These are phyloP conservation scores for Scedosporium aurantiacum DNA, from an alignment of 2,329 filamentous ascomycete genomes.

Conservation along the genomic window DNA sequence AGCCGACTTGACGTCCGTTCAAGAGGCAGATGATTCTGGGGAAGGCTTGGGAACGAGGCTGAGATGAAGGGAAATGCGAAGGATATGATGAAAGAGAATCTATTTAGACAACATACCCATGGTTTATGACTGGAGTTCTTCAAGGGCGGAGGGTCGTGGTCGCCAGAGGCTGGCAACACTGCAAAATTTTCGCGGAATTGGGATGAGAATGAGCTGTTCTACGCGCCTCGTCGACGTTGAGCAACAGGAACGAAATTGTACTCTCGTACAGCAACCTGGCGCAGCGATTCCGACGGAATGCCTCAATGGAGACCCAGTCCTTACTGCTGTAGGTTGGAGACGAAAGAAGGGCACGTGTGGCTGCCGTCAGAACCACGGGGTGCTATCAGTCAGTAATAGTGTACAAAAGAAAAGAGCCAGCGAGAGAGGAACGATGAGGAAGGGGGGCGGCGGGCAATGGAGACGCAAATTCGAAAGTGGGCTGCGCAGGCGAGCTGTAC, in stretches of 20 bases:
- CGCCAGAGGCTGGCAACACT: too few species aligned
- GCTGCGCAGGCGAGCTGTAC: neutral
- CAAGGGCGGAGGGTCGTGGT: too few species aligned
- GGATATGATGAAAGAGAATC: neutral
- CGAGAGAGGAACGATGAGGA: neutral
- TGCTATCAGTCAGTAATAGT: neutral
- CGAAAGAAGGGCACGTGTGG: too few species aligned
- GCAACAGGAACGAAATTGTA: neutral
- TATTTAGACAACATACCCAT: neutral
- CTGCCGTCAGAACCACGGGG: neutral
- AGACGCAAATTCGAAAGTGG: neutral
- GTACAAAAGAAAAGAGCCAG: neutral
- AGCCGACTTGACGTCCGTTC: neutral
- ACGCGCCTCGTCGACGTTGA: neutral
- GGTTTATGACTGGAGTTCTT: neutral
- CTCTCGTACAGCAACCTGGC: neutral
- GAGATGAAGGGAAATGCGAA: neutral
- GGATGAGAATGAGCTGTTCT: neutral
- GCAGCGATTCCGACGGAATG: neutral
- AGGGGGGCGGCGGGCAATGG: neutral
- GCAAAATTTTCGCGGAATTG: too few species aligned
- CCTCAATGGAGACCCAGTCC: neutral
- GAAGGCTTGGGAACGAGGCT: conserved; percentile 1
- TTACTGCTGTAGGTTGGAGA: neutral
- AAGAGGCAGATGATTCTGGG: neutral